Conservation (phyloP, 176 grass and related monocot genomes). For the Phoenix roebelenii region DNA sequence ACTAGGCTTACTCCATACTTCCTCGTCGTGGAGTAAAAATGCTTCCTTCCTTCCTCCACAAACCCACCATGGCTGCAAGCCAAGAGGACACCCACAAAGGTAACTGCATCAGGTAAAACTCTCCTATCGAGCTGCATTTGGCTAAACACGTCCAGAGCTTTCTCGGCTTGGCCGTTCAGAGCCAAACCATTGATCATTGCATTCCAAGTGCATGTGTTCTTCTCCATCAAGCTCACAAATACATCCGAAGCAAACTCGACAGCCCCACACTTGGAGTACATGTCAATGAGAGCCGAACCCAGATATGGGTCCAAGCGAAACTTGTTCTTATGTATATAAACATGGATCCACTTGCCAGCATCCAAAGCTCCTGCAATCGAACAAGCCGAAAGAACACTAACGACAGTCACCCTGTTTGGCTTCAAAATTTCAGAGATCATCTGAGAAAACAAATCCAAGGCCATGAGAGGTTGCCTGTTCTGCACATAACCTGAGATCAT, state of each 20-base stretch:
- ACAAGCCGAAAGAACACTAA: constrained; percentile 12
- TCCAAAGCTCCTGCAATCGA: not conserved
- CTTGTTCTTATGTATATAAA: not conserved
- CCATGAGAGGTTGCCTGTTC: constrained; percentile 5
- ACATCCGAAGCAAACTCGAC: constrained; percentile 7
- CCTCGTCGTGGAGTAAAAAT: constrained; percentile 5
- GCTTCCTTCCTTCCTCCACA: constrained; percentile 6
- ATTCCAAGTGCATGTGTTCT: constrained; percentile 8
- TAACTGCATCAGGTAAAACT: constrained; percentile 16
- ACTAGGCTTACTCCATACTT: constrained; percentile 4
- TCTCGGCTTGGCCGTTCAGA: constrained; percentile 5
- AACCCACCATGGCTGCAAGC: constrained; percentile 22
- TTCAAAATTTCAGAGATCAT: constrained; percentile 5
- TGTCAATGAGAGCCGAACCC: constrained; percentile 9
- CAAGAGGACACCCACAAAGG: constrained; percentile 14
- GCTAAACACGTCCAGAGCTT: constrained; percentile 16
- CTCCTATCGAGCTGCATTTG: constrained; percentile 4
- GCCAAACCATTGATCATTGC: constrained; percentile 11
- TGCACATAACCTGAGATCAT: constrained; percentile 19
- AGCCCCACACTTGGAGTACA: constrained; percentile 23
- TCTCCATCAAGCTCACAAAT: not conserved
- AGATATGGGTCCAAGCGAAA: constrained; percentile 4
- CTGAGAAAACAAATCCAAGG: constrained; percentile 12
- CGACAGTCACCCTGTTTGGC: constrained; percentile 1
- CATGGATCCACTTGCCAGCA: constrained; percentile 11